Conservation (phyloP, 805 yeast genomes). For the Saccharomycopsis capsularis region DNA sequence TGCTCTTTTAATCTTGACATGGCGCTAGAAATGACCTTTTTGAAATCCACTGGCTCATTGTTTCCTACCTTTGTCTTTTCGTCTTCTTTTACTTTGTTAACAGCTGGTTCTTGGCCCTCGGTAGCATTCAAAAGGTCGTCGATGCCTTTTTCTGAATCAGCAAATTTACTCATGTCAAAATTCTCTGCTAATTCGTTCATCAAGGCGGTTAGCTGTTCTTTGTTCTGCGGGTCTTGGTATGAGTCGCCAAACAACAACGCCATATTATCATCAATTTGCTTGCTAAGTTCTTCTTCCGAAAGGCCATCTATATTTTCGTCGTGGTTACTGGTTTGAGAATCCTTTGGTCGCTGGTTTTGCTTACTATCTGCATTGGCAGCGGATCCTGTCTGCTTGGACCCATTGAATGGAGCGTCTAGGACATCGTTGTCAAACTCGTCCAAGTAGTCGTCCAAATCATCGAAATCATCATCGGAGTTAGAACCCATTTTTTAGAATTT, state of each 20-base stretch:
- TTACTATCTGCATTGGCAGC: neutral
- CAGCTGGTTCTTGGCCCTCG: neutral
- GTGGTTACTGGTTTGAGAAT: neutral
- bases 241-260: slow-evolving; percentile 16
- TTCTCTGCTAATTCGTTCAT: slow-evolving; percentile 23
- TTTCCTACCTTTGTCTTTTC: slow-evolving; percentile 15
- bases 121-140: neutral
- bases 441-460: slow-evolving; percentile 74
- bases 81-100: slow-evolving; percentile 28
- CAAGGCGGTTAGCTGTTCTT: slow-evolving; percentile 11
- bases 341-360: neutral
- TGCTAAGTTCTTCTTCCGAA: slow-evolving; percentile 31
- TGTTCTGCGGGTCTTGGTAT: slow-evolving; percentile 14
- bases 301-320: slow-evolving; percentile 27
- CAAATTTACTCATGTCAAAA: slow-evolving; percentile 23
- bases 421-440: slow-evolving; percentile 79
- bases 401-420: slow-evolving; percentile 38
- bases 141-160: neutral
- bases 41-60: slow-evolving; percentile 37
- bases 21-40: slow-evolving; percentile 72
- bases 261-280: slow-evolving; percentile 27
- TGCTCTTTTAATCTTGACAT: slow-evolving; percentile 72
- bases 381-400: slow-evolving; percentile 19
- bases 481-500: neutral
- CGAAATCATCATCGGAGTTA: slow-evolving; percentile 42